Evolutionary conservation across 371 early-diverging fungal species (phyloP).

Genomic region (Circinella minor): DNA sequence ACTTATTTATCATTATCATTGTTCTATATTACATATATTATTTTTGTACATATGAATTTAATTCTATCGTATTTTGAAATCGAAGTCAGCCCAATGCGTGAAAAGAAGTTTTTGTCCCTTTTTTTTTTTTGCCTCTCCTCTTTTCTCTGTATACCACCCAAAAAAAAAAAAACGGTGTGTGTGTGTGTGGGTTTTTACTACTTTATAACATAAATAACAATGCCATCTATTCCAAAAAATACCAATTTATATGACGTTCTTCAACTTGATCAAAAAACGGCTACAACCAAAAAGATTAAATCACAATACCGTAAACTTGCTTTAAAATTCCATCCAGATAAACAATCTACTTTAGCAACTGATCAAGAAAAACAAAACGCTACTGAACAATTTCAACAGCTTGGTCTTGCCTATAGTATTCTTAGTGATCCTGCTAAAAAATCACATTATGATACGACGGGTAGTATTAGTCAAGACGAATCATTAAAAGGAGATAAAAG

Average conservation of each 20-base stretch:
- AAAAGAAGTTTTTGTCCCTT: no score
- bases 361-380: conserved; percentile 74
- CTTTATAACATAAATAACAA: not conserved
- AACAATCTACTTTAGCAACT: conserved; percentile 61
- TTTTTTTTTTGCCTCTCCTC: no score
- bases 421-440: conserved; percentile 80
- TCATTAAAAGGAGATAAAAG: conserved; percentile 61
- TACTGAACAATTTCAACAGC: conserved; percentile 78
- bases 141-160: no score
- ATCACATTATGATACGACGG: conserved; percentile 75
- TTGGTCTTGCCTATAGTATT: conserved; percentile 86
- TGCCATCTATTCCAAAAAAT: conserved; percentile 20
- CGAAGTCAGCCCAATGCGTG: no score
- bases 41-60: no score
- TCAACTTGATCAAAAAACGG: conserved; percentile 60
- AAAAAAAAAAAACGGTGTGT: no score
- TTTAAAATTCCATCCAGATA: conserved; percentile 83
- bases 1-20: no score
- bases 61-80: no score
- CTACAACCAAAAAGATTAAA: conserved; percentile 73
- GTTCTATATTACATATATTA: no score
- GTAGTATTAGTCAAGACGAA: conserved; percentile 45
- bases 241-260: conserved; percentile 65
- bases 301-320: conserved; percentile 88
- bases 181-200: no score